Conservation (phyloP, 2,329 filamentous ascomycete species). For the Huntiella bhutanensis region DNA sequence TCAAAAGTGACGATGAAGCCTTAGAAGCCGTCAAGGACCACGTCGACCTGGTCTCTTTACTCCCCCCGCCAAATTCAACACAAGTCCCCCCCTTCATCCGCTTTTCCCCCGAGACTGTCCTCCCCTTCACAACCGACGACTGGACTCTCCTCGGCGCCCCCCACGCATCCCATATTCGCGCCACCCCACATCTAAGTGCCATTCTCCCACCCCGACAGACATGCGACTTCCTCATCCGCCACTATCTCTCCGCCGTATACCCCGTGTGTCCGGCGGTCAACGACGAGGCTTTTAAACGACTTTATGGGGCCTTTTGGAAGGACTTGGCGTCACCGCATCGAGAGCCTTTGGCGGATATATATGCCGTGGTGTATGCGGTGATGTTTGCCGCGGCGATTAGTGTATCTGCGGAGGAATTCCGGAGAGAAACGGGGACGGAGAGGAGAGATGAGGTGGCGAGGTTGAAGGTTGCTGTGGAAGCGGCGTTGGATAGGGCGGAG, state of each 20-base stretch:
- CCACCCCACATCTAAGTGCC: slow-evolving; percentile 35
- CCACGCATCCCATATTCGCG: slow-evolving; percentile 32
- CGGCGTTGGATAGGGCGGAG: slow-evolving; percentile 47
- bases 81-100: slow-evolving; percentile 35
- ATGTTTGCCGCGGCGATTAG: slow-evolving; percentile 53
- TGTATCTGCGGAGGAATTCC: slow-evolving; percentile 34
- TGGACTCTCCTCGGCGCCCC: not conserved
- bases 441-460: slow-evolving; percentile 35
- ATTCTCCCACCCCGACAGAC: slow-evolving; percentile 39
- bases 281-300: slow-evolving; percentile 43
- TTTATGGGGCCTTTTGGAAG: slow-evolving; percentile 40
- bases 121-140: slow-evolving; percentile 27
- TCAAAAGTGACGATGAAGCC: slow-evolving; percentile 41
- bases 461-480: slow-evolving; percentile 47
- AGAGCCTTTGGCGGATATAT: slow-evolving; percentile 44
- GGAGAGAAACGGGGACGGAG: not conserved
- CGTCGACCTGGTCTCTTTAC: not conserved
- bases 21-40: not conserved
- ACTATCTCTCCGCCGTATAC: slow-evolving; percentile 52
- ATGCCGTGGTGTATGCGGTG: slow-evolving; percentile 50
- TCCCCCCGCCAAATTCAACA: not conserved
- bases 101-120: slow-evolving; percentile 46
- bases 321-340: slow-evolving; percentile 20
- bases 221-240: slow-evolving; percentile 42
- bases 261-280: slow-evolving; percentile 50